Conservation (phyloP, 306 rosid genomes). For the Casuarina cunninghamiana region DNA sequence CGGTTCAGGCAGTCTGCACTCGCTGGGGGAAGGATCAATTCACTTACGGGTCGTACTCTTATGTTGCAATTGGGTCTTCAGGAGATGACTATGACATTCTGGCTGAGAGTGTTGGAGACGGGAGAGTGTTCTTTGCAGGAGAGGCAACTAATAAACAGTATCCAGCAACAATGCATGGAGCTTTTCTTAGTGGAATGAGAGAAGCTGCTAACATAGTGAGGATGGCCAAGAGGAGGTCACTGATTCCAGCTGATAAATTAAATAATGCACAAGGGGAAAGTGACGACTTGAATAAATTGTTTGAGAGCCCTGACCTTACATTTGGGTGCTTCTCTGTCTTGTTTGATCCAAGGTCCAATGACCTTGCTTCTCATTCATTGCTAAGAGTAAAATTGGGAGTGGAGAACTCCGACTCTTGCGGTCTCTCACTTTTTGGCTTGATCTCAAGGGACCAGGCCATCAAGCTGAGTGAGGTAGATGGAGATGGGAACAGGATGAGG, state of each 20-base stretch:
- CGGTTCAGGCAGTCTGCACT: constrained; percentile 78
- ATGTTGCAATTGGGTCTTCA: constrained; percentile 84
- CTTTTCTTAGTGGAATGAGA: constrained; percentile 90
- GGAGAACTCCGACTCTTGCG: constrained; percentile 23
- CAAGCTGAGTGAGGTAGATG: constrained; percentile 58
- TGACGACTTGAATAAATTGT: constrained; percentile 52
- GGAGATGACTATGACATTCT: constrained; percentile 91
- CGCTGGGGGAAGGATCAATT: constrained; percentile 84
- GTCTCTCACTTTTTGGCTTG: constrained; percentile 54
- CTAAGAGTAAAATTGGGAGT: constrained; percentile 63
- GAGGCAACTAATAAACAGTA: constrained; percentile 87
- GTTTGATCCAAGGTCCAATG: constrained; percentile 56
- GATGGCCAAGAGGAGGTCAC: constrained; percentile 56
- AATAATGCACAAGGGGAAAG: constrained; percentile 26
- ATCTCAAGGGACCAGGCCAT: constrained; percentile 53
- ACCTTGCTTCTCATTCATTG: constrained; percentile 53
- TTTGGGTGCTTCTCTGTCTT: constrained; percentile 71
- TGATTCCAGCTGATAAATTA: constrained; percentile 26
- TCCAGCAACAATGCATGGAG: constrained; percentile 97
- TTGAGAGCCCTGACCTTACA: constrained; percentile 55
- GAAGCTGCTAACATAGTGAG: constrained; percentile 90
- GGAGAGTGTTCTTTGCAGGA: constrained; percentile 85
- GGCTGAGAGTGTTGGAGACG: constrained; percentile 72
- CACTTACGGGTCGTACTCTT: constrained; percentile 75
- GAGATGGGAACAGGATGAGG: constrained; percentile 54